Conservation (phyloP, 1,139 yeast genomes). For the Blastobotrys raffinosifermentans region DNA sequence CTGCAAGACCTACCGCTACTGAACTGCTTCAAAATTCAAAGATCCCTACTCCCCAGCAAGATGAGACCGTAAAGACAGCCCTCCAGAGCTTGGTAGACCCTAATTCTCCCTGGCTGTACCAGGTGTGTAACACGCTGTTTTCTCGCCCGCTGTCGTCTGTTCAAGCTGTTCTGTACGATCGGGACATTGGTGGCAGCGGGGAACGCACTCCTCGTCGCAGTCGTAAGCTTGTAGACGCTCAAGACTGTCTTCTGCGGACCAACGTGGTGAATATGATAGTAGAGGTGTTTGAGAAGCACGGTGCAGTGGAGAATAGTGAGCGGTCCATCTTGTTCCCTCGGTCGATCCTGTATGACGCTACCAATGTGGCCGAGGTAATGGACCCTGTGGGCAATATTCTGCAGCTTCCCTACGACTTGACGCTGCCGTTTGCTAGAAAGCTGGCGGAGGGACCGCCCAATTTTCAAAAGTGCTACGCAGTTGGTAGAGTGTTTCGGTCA, state of each 20-base stretch:
- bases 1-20: slow-evolving; percentile 70
- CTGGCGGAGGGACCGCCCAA: slow-evolving; percentile 57
- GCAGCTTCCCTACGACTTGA: slow-evolving; percentile 82
- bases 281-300: slow-evolving; percentile 66
- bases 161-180: slow-evolving; percentile 73
- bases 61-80: slow-evolving; percentile 83
- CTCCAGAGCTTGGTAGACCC: slow-evolving; percentile 80
- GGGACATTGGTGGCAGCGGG: slow-evolving; percentile 22
- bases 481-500: slow-evolving; percentile 78
- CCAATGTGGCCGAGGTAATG: slow-evolving; percentile 66
- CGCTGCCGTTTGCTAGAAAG: slow-evolving; percentile 81
- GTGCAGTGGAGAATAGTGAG: slow-evolving; percentile 67
- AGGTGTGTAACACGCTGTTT: slow-evolving; percentile 79
- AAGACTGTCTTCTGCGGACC: slow-evolving; percentile 29
- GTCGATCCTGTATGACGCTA: slow-evolving; percentile 61
- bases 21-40: slow-evolving; percentile 71
- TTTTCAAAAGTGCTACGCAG: slow-evolving; percentile 55
- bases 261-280: slow-evolving; percentile 51
- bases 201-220: slow-evolving; percentile 6
- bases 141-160: slow-evolving; percentile 79
- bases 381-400: slow-evolving; percentile 83
- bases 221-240: slow-evolving; percentile 13
- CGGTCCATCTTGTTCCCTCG: slow-evolving; percentile 70
- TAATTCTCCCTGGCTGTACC: slow-evolving; percentile 90
- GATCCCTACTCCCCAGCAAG: slow-evolving; percentile 85